Percentiles rank a stretch among this genome's conserved stretches.
Conservation (phyloP, 1,139 yeast genomes). For the Blastobotrys malaysiensis region DNA sequence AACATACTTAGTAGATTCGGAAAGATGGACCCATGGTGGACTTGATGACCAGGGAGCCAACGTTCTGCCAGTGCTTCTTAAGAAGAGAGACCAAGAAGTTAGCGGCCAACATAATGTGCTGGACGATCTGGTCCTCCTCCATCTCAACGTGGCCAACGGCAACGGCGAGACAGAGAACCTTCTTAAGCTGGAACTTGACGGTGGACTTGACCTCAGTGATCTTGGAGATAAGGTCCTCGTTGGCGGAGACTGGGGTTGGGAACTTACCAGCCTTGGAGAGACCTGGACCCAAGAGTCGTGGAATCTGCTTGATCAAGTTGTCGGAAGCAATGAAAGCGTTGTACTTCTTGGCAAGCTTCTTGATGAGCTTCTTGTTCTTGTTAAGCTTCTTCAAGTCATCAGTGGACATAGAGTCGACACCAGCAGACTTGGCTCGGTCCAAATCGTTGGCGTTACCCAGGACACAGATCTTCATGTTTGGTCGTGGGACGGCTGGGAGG, state of each 20-base stretch:
- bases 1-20: constrained; percentile 83
- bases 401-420: constrained; percentile 99
- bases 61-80: constrained; percentile 99
- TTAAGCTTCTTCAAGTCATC: constrained; percentile 99
- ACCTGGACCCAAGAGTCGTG: constrained; percentile 99
- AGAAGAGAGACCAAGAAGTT: constrained; percentile 99
- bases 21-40: constrained; percentile 99
- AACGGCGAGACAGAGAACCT: constrained; percentile 81
- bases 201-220: constrained; percentile 97
- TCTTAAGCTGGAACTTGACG: constrained; percentile 99
- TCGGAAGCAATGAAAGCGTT: constrained; percentile 99
- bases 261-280: constrained; percentile 99
- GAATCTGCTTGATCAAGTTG: constrained; percentile 98
- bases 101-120: constrained; percentile 98
- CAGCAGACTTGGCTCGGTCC: constrained; percentile 99
- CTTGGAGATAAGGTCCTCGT: constrained; percentile 95
- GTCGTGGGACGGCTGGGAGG: constrained; percentile 99
- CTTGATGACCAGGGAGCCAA: constrained; percentile 98
- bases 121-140: constrained; percentile 94
- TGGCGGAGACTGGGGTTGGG: constrained; percentile 99
- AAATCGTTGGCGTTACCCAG: constrained; percentile 99
- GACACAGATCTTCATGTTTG: constrained; percentile 99
- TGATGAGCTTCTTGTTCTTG: constrained; percentile 99
- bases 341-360: constrained; percentile 99
- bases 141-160: constrained; percentile 98